These are phyloP conservation scores for Tolypocladium album DNA, from an alignment of 2,329 filamentous ascomycete genomes.

Conservation along the genomic window DNA sequence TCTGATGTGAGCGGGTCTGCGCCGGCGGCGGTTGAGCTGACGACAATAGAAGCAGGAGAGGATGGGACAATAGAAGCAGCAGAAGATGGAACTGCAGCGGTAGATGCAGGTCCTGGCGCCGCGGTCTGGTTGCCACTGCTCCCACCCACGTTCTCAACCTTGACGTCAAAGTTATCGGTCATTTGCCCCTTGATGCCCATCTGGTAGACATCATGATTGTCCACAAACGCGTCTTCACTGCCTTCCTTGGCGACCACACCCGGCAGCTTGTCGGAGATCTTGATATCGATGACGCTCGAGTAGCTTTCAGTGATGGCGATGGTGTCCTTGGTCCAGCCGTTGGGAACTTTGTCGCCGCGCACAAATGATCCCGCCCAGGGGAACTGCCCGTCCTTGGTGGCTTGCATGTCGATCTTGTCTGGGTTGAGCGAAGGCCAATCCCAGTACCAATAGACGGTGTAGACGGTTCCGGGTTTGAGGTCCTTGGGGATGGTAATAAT, in stretches of 20 bases:
- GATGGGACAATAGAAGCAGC: background rate
- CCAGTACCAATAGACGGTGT: conserved; percentile 95
- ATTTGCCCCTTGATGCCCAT: conserved; percentile 36
- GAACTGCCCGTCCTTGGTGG: conserved; percentile 28
- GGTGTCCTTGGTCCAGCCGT: conserved; percentile 22
- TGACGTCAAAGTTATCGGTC: conserved; percentile 32
- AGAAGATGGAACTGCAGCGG: background rate
- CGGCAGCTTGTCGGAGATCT: conserved; percentile 17
- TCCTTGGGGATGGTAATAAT: conserved; percentile 65
- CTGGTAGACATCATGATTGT: conserved; percentile 28
- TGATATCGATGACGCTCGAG: conserved; percentile 28
- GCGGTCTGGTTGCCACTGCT: conserved; percentile 7
- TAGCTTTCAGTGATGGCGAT: conserved; percentile 30
- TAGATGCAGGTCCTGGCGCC: background rate
- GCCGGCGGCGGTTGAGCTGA: background rate
- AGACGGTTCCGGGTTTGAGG: conserved; percentile 48
- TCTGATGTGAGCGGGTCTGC: background rate
- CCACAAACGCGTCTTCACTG: conserved; percentile 16
- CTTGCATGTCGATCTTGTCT: conserved; percentile 26
- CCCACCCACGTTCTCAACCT: conserved; percentile 17
- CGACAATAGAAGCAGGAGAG: background rate
- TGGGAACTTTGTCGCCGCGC: conserved; percentile 23
- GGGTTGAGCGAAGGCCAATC: conserved; percentile 63
- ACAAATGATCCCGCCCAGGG: conserved; percentile 30
- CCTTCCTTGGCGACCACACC: conserved; percentile 12